Base-by-base conservation (phyloP, 495 filamentous ascomycete genomes). In the Cercophora sp. region DNA sequence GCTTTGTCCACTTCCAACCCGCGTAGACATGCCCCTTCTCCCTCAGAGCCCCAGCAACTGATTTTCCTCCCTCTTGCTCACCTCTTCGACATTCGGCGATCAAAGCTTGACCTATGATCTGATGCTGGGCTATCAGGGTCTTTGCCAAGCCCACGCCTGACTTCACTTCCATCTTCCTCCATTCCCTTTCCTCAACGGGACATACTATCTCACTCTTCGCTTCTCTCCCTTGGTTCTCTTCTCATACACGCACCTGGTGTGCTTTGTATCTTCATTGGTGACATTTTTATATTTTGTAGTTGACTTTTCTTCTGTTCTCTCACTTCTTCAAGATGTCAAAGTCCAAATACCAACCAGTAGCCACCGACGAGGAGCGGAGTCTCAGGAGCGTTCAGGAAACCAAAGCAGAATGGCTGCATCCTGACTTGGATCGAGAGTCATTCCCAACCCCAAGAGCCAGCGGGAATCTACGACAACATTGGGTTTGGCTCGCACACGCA, bases 401-500 rank as follows among this genome's bases (percentile, higher is more conserved):
- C 53, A 55, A 51, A 41, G 42, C 29, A 3, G 37, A 27, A 39
- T 61, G 58, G 35, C 50, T 51, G n/a, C 48, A 51, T 15, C 48
- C 48, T 9, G 41, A 49, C 15, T 39, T 51, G 22, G 49, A 52
- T 8, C 18, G 26, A 29, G 34, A 44, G 25, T 13, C 46, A 23
- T 39, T 41, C 25, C 23, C 37, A 1, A 57, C 9, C 15, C 27
- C 54, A 43, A 10, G 25, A 2, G 27, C 22, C 11, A 18, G 29
- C 29, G 29, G 13, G 29, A 32, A 44, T 4, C 25, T 57, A 6
- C 37, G 39, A 22, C 48, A 25, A 8, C 57, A 63, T 52, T 75
- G 73, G 72, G 53, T 67, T 46, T 79, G 74, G 73, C 49, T 76
- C 15, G 61, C 57, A 8, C 75, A 77, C 44, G 69, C 67, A 39